Conservation (phyloP, 768 basidiomycete genomes). For the Boletellus emodensis region DNA sequence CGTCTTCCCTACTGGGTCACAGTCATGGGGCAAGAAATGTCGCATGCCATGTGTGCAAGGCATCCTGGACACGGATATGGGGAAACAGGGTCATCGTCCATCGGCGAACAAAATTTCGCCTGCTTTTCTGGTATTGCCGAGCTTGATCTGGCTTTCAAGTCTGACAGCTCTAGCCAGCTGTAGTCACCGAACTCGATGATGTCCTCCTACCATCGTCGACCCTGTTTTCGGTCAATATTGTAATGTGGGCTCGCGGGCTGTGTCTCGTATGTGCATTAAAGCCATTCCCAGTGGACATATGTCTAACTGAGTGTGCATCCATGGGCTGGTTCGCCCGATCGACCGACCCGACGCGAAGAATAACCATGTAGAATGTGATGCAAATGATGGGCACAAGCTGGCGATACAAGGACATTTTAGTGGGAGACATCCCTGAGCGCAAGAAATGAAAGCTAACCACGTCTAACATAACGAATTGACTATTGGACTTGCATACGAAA, state of each 20-base stretch:
- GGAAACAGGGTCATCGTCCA: no score
- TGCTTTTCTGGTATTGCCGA: neutral
- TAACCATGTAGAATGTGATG: neutral
- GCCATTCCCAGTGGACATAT: neutral
- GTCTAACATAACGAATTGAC: slow-evolving; percentile 25
- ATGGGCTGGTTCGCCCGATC: neutral
- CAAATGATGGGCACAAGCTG: neutral
- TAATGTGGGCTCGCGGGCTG: no score
- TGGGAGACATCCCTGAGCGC: neutral
- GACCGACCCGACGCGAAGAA: neutral
- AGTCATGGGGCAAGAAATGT: no score
- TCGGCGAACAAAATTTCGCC: neutral
- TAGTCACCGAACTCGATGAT: neutral
- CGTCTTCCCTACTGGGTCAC: no score
- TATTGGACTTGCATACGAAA: slow-evolving; percentile 25
- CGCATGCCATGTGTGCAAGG: no score
- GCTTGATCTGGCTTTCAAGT: neutral
- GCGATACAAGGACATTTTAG: neutral
- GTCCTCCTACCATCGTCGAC: neutral
- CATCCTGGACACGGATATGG: no score
- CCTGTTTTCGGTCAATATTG: neutral
- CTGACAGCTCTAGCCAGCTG: neutral
- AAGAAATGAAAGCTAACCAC: neutral
- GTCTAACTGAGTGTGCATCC: neutral
- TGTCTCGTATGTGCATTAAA: neutral